A percentile compares a stretch with the other conserved stretches of the same genome.
phyloP scores from a whole-genome alignment of 257 asterid species.

The Nemophila menziesii region DNA sequence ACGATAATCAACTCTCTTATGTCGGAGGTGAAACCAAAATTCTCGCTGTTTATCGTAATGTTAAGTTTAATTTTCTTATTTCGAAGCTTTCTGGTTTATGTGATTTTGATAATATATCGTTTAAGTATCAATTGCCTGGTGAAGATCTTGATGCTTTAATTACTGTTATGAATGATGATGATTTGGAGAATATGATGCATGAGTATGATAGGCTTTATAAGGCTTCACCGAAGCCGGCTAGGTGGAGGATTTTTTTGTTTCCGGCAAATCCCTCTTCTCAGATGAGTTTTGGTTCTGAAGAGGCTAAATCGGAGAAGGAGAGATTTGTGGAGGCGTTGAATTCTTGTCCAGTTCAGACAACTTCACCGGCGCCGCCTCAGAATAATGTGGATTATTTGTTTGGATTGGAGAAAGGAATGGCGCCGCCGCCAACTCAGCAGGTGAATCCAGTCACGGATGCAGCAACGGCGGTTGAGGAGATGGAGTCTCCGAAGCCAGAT shows the following conservation, averaged over 20 bases:
- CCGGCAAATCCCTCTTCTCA: slow-evolving; percentile 29
- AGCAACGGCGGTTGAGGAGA: slow-evolving; percentile 11
- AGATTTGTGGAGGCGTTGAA: slow-evolving; percentile 91
- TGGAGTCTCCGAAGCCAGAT: slow-evolving; percentile 24
- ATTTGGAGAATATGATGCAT: slow-evolving; percentile 87
- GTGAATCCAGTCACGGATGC: slow-evolving; percentile 14
- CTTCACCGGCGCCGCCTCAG: slow-evolving; percentile 23
- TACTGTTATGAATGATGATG: slow-evolving; percentile 88
- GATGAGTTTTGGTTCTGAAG: slow-evolving; percentile 67
- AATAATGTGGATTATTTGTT: slow-evolving; percentile 52
- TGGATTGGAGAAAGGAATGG: slow-evolving; percentile 51
- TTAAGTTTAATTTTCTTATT: slow-evolving; percentile 37
- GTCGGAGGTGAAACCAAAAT: slow-evolving; percentile 93
- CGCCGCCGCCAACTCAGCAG: slow-evolving; percentile 27
- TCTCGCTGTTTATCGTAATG: slow-evolving; percentile 62
- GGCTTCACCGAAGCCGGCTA: slow-evolving; percentile 63
- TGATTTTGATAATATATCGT: slow-evolving; percentile 46
- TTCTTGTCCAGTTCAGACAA: slow-evolving; percentile 51
- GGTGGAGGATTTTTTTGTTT: slow-evolving; percentile 69
- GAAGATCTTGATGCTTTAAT: slow-evolving; percentile 95
- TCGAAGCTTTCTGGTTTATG: slow-evolving; percentile 50
- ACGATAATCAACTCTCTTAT: slow-evolving; percentile 75
- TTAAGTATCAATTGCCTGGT: slow-evolving; percentile 89
- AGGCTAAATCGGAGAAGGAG: slow-evolving; percentile 74
- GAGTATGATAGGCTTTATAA: slow-evolving; percentile 76